phyloP scores from a whole-genome alignment of 306 rosid genomes.

The Ammopiptanthus mongolicus region DNA sequence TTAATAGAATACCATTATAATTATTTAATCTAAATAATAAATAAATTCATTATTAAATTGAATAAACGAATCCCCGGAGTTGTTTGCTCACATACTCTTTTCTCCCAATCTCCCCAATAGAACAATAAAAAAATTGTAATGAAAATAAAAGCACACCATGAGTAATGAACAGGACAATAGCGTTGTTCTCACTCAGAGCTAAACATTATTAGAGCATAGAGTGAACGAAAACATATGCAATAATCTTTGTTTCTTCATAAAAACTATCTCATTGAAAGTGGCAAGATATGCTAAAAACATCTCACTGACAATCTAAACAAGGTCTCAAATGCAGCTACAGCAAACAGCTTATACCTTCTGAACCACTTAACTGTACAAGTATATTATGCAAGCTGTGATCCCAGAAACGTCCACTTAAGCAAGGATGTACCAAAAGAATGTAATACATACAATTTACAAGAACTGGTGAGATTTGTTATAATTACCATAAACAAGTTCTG shows the following conservation, averaged over 20 bases:
- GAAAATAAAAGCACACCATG: not conserved
- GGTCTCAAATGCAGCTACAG: not conserved
- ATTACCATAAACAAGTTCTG: constrained; percentile 79
- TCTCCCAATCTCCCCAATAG: not conserved
- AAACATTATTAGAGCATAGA: not conserved
- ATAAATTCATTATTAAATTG: not conserved
- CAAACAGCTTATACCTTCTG: constrained; percentile 1
- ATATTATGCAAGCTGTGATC: not conserved
- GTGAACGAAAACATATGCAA: not conserved
- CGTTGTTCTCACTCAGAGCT: not conserved
- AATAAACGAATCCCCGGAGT: not conserved
- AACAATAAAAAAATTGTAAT: not conserved
- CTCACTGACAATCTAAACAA: not conserved
- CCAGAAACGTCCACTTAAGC: constrained; percentile 6
- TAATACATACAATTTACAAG: not conserved
- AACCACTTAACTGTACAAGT: not conserved
- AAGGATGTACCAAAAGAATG: constrained; percentile 17
- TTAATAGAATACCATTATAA: not conserved
- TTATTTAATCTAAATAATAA: constrained; percentile 6
- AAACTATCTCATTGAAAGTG: not conserved
- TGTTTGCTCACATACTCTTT: not conserved
- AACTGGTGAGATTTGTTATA: not conserved
- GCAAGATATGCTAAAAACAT: not conserved
- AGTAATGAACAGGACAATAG: not conserved
- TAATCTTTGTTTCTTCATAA: not conserved